Percentiles rank a stretch among this genome's conserved stretches.
Evolutionary conservation across 106 monocot species (phyloP).

Genomic region (Dendrobium chrysotoxum): DNA sequence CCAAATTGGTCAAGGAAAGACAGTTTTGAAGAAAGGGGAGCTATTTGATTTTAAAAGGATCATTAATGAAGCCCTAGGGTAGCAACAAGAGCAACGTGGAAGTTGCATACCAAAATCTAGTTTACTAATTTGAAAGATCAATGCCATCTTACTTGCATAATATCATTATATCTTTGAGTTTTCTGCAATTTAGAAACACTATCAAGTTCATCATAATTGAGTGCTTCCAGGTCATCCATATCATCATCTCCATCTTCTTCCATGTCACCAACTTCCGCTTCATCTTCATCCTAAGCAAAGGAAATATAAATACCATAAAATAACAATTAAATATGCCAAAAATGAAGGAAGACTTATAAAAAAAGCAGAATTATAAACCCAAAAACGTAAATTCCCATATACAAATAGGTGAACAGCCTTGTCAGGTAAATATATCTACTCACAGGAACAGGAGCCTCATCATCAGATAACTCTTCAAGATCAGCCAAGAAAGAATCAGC

Average conservation of each 20-base stretch:
- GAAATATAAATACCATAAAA: not conserved
- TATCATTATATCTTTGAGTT: constrained; percentile 81
- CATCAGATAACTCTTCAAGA: constrained; percentile 15
- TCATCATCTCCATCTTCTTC: constrained; percentile 78
- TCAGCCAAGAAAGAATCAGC: constrained; percentile 26
- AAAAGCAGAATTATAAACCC: not conserved
- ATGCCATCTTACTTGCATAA: constrained; percentile 63
- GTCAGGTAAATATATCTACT: constrained; percentile 1
- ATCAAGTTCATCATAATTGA: constrained; percentile 92
- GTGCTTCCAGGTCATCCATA: constrained; percentile 77
- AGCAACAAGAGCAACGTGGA: not conserved
- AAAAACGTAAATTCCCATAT: not conserved
- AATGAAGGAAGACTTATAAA: not conserved
- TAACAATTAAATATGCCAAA: not conserved
- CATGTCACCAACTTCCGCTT: constrained; percentile 46
- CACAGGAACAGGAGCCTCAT: constrained; percentile 10
- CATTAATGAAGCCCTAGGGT: not conserved
- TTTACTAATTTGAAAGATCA: not conserved
- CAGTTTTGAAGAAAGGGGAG: not conserved
- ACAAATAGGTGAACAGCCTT: not conserved
- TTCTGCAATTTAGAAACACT: constrained; percentile 94
- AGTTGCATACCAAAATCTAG: not conserved
- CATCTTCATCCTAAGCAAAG: constrained; percentile 56
- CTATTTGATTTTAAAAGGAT: not conserved
- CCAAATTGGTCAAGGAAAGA: not conserved